Evolutionary conservation across 1,139 yeast genomes (phyloP).

Genomic region (Zhuliangozyma blackwelliae): DNA sequence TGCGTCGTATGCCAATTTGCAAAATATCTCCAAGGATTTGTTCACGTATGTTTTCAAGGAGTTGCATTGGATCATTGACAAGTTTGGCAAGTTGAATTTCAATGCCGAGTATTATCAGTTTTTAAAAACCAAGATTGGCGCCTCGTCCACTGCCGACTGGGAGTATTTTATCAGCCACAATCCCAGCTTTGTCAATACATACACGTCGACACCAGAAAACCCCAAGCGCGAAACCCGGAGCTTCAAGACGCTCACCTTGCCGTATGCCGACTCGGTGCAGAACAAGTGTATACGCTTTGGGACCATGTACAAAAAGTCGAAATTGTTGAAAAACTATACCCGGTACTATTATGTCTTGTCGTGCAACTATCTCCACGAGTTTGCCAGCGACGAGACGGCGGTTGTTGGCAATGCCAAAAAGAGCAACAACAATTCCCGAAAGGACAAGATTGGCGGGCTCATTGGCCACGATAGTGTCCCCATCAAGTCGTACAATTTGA

Average conservation of each 20-base stretch:
- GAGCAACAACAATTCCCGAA: constrained; percentile 5
- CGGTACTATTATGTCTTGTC: constrained; percentile 38
- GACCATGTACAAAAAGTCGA: constrained; percentile 39
- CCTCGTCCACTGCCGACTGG: constrained; percentile 32
- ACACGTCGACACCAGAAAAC: constrained; percentile 20
- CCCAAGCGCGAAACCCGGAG: constrained; percentile 31
- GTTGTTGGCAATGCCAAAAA: constrained; percentile 4
- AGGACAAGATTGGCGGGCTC: constrained; percentile 40
- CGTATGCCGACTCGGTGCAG: constrained; percentile 37
- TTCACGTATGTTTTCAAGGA: constrained; percentile 39
- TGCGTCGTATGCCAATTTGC: constrained; percentile 43
- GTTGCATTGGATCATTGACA: constrained; percentile 28
- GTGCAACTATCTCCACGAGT: constrained; percentile 45
- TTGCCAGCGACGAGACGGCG: constrained; percentile 27
- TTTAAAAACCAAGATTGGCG: constrained; percentile 19
- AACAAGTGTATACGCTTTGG: constrained; percentile 45
- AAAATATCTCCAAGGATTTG: constrained; percentile 41
- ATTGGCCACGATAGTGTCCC: constrained; percentile 42
- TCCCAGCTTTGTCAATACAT: constrained; percentile 33
- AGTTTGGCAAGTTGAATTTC: constrained; percentile 27
- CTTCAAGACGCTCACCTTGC: constrained; percentile 26
- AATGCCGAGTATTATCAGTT: constrained; percentile 13
- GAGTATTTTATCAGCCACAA: constrained; percentile 35
- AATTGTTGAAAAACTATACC: constrained; percentile 38
- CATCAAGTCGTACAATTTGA: constrained; percentile 40